Evolutionary conservation across 306 rosid species (phyloP).

Genomic region (Lagenaria siceraria): DNA sequence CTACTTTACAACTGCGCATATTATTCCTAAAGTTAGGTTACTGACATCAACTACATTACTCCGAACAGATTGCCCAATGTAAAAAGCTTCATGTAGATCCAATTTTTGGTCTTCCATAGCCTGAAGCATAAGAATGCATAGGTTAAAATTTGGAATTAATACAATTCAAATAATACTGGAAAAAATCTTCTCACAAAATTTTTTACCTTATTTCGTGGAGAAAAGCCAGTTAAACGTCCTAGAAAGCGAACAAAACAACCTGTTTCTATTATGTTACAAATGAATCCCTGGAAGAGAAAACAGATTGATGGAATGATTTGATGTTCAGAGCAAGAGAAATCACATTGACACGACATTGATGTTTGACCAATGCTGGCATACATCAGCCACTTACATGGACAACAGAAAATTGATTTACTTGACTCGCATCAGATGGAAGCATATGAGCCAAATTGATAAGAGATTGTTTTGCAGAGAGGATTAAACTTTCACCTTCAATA

Average conservation of each 20-base stretch:
- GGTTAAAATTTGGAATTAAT: background rate
- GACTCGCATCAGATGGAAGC: conserved; percentile 67
- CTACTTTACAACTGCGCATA: conserved; percentile 2
- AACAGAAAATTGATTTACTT: conserved; percentile 50
- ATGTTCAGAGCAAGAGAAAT: background rate
- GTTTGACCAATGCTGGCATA: background rate
- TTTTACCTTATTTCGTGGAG: conserved; percentile 67
- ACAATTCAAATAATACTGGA: background rate
- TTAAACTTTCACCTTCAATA: conserved; percentile 45
- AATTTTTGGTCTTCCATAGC: conserved; percentile 54
- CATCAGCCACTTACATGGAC: conserved; percentile 51
- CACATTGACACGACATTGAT: background rate
- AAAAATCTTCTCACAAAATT: background rate
- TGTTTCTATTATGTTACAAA: conserved; percentile 71
- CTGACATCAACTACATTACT: conserved; percentile 58
- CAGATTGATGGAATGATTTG: background rate
- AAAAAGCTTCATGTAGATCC: conserved; percentile 57
- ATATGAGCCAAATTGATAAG: conserved; percentile 46
- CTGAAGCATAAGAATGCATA: conserved; percentile 23
- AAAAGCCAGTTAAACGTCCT: conserved; percentile 83
- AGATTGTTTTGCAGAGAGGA: conserved; percentile 77
- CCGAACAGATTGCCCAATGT: conserved; percentile 89
- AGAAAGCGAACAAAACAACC: conserved; percentile 97
- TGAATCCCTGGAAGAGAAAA: conserved; percentile 54
- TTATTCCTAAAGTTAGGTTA: conserved; percentile 18